A percentile compares a stretch with the other conserved stretches of the same genome.
Evolutionary conservation across 2,329 filamentous ascomycete genomes (phyloP).

Genomic region (Whalleya microplaca): DNA sequence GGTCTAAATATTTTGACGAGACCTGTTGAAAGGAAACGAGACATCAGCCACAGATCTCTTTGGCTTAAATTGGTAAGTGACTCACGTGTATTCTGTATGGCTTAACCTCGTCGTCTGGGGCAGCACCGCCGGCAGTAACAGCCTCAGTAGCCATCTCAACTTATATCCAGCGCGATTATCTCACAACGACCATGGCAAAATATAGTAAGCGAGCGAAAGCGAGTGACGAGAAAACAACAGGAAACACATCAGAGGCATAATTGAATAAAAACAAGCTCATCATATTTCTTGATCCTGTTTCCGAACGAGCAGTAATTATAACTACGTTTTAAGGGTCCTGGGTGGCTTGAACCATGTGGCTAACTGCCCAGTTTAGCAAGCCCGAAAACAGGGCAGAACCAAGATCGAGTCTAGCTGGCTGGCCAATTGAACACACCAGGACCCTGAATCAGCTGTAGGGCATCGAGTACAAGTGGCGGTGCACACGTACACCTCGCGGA

Average conservation of each 20-base stretch:
- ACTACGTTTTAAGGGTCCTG: conserved; percentile 30
- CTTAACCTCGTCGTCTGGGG: conserved; percentile 48
- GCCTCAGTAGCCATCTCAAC: conserved; percentile 30
- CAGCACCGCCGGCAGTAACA: conserved; percentile 33
- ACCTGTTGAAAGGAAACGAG: conserved; percentile 49
- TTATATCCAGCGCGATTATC: conserved; percentile 12
- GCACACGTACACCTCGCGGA: conserved; percentile 28
- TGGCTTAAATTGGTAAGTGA: conserved; percentile 18
- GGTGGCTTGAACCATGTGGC: conserved; percentile 41
- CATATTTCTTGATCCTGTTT: conserved; percentile 2
- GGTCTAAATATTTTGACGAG: conserved; percentile 67
- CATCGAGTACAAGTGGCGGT: conserved; percentile 34
- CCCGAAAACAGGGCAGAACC: conserved; percentile 33
- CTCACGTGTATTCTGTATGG: conserved; percentile 63
- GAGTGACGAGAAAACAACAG: neutral
- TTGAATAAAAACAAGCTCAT: conserved; percentile 8
- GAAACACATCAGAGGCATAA: neutral
- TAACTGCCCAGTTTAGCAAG: conserved; percentile 22
- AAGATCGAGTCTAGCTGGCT: conserved; percentile 19
- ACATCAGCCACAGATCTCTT: conserved; percentile 35
- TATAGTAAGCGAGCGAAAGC: neutral
- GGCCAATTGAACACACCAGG: conserved; percentile 17
- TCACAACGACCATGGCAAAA: conserved; percentile 17
- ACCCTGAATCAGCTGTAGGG: conserved; percentile 23
- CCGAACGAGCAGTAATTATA: conserved; percentile 26